Conservation (phyloP, 2,329 filamentous ascomycete species). For the Cladophialophora exuberans region DNA sequence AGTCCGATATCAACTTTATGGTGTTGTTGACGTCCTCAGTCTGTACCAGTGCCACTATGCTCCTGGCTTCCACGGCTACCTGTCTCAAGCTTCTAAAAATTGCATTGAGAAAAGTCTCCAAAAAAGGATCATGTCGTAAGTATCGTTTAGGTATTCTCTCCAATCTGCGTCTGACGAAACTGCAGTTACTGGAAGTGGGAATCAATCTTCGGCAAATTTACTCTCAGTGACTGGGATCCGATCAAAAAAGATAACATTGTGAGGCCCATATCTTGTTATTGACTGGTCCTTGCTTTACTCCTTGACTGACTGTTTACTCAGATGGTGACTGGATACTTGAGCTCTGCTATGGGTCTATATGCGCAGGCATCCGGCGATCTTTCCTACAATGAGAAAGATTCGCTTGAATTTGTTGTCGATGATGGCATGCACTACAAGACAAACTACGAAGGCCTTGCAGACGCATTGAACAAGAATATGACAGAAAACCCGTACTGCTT, state of each 20-base stretch:
- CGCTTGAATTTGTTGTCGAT: background rate
- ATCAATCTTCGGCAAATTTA: constrained; percentile 22
- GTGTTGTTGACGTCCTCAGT: constrained; percentile 9
- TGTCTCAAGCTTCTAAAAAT: constrained; percentile 11
- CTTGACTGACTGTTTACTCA: background rate
- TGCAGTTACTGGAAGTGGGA: constrained; percentile 24
- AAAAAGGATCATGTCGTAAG: constrained; percentile 16
- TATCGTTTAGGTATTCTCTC: background rate
- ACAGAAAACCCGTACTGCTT: constrained; percentile 9
- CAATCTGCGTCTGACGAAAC: background rate
- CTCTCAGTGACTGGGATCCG: constrained; percentile 18
- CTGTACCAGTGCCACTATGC: constrained; percentile 16
- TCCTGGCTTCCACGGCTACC: constrained; percentile 22
- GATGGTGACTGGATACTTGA: constrained; percentile 23
- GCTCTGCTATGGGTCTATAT: constrained; percentile 7
- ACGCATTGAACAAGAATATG: constrained; percentile 19
- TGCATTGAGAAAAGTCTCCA: constrained; percentile 19
- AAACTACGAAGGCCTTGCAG: constrained; percentile 3
- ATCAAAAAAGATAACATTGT: constrained; percentile 23
- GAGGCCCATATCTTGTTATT: too few relatives aligned
- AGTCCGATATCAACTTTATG: constrained; percentile 20
- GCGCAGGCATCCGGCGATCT: background rate
- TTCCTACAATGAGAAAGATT: background rate
- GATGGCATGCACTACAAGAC: background rate
- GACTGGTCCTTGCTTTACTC: too few relatives aligned